Base-by-base conservation (phyloP, 2,329 filamentous ascomycete genomes). In the Stemphylium lycopersici region DNA sequence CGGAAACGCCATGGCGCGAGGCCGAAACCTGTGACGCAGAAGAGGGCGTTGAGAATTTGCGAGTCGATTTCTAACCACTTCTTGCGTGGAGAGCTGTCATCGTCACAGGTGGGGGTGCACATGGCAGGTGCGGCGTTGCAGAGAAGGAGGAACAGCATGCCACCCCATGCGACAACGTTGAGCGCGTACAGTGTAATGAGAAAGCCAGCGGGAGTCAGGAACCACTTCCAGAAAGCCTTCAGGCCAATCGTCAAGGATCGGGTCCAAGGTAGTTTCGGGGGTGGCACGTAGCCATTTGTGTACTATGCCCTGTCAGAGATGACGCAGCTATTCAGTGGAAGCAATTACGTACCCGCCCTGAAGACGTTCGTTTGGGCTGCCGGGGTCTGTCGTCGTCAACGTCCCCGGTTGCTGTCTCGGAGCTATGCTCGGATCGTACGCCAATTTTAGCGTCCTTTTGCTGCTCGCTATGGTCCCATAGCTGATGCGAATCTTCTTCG, bases 61-160 rank as follows among this genome's bases (percentile, higher is more conserved):
- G 88, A 90, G 72, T 92, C 89, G 66, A 86, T 88, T 75, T 96
- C 91, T 62, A 96, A 85, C 91, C 92, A 96, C 55, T 87, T 87
- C 16, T 89, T 81, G n/a, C 91, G 85, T 2, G 90, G 86, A 0
- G 89, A 91, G 66, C 91, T 79, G 70, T 91, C 87, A 62, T 90
- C 81, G 69, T 90, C 82, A 77, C 90, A 93, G 83, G 87, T 63
- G 81, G 78, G 74, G 70, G 78, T 72, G 78, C 90, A 91, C 89
- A 91, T 91, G 55, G 85, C 85, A 6, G 88, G 87, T 2, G 85
- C 79, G 20, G 82, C 90, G 66, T 91, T 90, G 78, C 87, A 89
- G 22, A 96, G 84, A 2, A 96, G 80, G 15, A 96, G 79, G 76
- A 96, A 96, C 31, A 96, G 81, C 91, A 96, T 96, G 53, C 89